Evolutionary conservation across 495 filamentous ascomycete genomes (phyloP), one percentile per base, ranked within the genome.

Genomic region (Lasiosphaeris hirsuta): DNA sequence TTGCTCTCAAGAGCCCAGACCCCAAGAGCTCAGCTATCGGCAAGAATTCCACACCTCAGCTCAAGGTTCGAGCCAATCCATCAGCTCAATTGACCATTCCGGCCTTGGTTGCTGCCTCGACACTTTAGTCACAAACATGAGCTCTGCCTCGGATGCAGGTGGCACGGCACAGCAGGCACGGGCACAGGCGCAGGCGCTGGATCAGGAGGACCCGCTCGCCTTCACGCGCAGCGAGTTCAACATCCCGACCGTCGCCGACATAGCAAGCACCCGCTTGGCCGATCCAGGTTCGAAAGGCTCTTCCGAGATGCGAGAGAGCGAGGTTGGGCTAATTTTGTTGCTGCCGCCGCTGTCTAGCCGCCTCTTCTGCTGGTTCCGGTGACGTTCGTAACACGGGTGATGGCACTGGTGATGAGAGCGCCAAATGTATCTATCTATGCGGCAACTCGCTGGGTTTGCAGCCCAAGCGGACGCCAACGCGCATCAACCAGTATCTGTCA

Each of bases 391-490:
- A 62, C 42, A 56, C 60, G 58, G 47, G 61, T 54, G 57, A 57
- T 45, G 46, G 56, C 60, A 55, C 56, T 49, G 62, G 67, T 51
- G 54, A 60, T 17, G 58, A 37, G 41, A 56, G 62, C 33, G 69
- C 78, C 43, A 66, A 67, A 39, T 88, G 84, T 70, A 87, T 90
- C 64, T 98, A 98, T 69, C 80, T 98, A 41, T 96, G 92, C 66
- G 94, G 94, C n/a, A 96, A 98, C 74, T 98, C 94, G 4, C 80
- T 98, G 9, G 94, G 94, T 41, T 80, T 95, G 35, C 94, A 97
- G 67, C 95, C 94, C 38, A 83, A 81, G 55, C 79, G 81, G 53
- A 90, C 86, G 2, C 76, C 80, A 41, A 73, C 79, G 13, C 87
- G 90, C 60, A 81, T 98, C 62, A 78, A 84, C 40, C 81, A 86